Percentiles rank a stretch among this genome's conserved stretches.
phyloP scores from a whole-genome alignment of 805 yeast genomes.

The Starmerella stigmatis region DNA sequence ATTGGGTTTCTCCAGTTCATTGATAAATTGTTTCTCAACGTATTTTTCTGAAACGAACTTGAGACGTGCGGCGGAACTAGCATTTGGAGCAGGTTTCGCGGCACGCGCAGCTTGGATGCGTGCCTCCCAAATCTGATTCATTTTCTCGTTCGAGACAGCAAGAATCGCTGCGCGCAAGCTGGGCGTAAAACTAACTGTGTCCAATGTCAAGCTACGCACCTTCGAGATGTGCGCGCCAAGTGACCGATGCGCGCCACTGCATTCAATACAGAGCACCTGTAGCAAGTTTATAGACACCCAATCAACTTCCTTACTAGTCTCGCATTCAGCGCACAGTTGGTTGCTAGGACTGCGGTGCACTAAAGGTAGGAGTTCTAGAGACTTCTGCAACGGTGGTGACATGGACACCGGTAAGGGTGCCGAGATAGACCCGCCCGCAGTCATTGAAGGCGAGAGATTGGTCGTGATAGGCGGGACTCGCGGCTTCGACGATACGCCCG shows the following conservation, averaged over 20 bases:
- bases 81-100: conserved; percentile 28
- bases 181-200: conserved; percentile 44
- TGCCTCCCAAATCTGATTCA: conserved; percentile 56
- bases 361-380: conserved; percentile 13
- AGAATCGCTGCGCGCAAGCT: conserved; percentile 52
- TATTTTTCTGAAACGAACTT: conserved; percentile 61
- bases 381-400: not conserved
- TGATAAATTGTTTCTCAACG: conserved; percentile 40
- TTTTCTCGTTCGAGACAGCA: conserved; percentile 43
- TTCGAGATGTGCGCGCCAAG: conserved; percentile 75
- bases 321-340: conserved; percentile 69
- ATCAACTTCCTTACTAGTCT: conserved; percentile 49
- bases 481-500: conserved; percentile 14
- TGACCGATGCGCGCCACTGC: conserved; percentile 82
- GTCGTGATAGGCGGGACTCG: conserved; percentile 21
- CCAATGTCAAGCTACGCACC: conserved; percentile 67
- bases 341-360: conserved; percentile 41
- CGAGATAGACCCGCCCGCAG: conserved; percentile 1
- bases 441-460: not conserved
- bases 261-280: conserved; percentile 66
- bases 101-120: conserved; percentile 24
- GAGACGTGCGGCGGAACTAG: conserved; percentile 41
- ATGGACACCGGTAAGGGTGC: not conserved
- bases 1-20: conserved; percentile 30
- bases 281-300: conserved; percentile 77